A percentile compares a stretch with the other conserved stretches of the same genome.
Evolutionary conservation across 257 asterid genomes (phyloP).

Genomic region (Nicotiana tomentosiformis): DNA sequence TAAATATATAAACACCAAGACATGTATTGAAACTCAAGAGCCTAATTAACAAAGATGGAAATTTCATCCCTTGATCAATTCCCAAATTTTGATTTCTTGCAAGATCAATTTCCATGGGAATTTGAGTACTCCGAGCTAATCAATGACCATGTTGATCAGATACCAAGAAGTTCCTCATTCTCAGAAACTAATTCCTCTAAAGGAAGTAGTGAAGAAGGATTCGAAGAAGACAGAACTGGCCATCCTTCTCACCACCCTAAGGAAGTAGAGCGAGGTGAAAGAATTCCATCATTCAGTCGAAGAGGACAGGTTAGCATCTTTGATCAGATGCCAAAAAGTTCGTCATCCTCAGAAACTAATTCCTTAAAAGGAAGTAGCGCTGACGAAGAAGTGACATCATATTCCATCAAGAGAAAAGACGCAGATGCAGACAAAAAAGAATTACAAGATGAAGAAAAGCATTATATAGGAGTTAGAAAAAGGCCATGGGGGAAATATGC

Average conservation of each 20-base stretch:
- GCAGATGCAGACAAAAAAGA: background rate
- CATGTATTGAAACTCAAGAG: background rate
- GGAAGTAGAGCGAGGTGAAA: background rate
- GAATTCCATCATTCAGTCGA: too few relatives aligned
- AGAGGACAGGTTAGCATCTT: too few relatives aligned
- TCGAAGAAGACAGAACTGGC: background rate
- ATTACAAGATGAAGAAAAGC: slow-evolving; percentile 10
- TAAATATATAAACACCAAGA: background rate
- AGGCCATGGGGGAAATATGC: slow-evolving; percentile 50
- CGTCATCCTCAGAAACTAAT: background rate
- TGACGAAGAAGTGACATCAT: background rate
- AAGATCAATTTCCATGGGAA: background rate
- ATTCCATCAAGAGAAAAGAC: slow-evolving; percentile 25
- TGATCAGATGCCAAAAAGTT: background rate
- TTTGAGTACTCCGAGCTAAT: background rate
- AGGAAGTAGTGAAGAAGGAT: too few relatives aligned
- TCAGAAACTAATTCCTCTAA: background rate
- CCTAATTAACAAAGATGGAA: background rate
- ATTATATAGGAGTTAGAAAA: slow-evolving; percentile 35
- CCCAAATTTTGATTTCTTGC: background rate
- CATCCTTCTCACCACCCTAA: background rate
- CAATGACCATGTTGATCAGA: background rate
- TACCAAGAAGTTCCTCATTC: background rate
- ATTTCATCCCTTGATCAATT: background rate
- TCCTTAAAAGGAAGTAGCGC: background rate